Evolutionary conservation across 208 protist species (phyloP).

Genomic region (Herpetomonas samuelpessoai): DNA sequence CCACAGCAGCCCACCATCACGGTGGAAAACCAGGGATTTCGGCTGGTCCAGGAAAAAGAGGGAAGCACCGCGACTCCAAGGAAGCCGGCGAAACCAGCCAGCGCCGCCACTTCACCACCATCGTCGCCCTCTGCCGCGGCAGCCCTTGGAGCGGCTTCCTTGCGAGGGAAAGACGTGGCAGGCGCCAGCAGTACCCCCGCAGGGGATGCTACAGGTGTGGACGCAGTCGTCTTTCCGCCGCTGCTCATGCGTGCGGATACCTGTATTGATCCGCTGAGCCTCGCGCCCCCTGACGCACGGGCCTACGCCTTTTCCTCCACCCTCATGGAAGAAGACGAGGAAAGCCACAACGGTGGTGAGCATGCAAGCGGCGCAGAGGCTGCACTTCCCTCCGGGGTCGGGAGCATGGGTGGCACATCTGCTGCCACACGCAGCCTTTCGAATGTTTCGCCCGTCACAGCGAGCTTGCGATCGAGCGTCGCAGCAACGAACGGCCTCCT

Average conservation of each 20-base stretch:
- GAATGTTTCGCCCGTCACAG: no score
- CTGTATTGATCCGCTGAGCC: constrained; percentile 23
- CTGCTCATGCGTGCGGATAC: constrained; percentile 48
- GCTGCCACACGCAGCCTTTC: no score
- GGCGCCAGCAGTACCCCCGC: background rate
- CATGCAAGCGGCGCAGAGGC: background rate
- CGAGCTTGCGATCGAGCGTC: no score
- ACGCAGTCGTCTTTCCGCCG: constrained; percentile 4
- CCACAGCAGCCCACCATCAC: constrained; percentile 28
- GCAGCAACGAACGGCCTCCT: no score
- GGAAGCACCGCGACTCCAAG: background rate
- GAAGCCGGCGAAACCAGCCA: no score
- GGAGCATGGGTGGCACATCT: background rate
- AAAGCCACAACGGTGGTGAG: background rate
- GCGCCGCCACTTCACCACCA: background rate
- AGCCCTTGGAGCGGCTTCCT: background rate
- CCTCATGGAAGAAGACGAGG: constrained; percentile 5
- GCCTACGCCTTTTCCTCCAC: background rate
- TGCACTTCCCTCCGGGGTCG: background rate
- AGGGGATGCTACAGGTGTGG: background rate
- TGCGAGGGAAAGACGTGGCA: no score
- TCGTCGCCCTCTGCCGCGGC: background rate
- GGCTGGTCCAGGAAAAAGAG: background rate
- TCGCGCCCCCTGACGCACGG: constrained; percentile 13
- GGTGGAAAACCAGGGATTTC: no score